Evolutionary conservation across 257 asterid genomes (phyloP), one percentile per base, ranked within the genome.

Genomic region (Henckelia pumila): DNA sequence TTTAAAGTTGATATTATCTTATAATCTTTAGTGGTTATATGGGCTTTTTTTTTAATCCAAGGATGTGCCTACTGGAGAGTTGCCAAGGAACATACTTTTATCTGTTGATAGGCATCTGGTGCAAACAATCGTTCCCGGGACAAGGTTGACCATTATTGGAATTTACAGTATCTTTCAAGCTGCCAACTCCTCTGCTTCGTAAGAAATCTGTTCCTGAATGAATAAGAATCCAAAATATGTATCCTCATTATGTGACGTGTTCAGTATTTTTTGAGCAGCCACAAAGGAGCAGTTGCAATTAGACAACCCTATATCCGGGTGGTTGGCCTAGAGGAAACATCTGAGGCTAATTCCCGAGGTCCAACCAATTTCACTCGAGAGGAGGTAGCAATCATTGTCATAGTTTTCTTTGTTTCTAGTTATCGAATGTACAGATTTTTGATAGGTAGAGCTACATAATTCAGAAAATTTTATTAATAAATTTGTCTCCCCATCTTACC

Each of bases 61-160:
- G 99, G 99, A 94, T 73, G 99, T 94, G 58, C 99, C 99, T 53
- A 94, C 99, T 23, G 99, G 99, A 56, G 99, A 94, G 84, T 77
- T 94, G 67, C 99, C 99, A 53, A 91, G 99, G 70, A 94, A 94
- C 81, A 85, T 94, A 77, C 99, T 94, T 69, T 84, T 94, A 56
- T 94, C 99, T 16, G 62, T 94, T 69, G 99, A 94, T 80, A 95
- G 97, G 59, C 99, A 91, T 81, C 95, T 94, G 67, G 99, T 91
- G 79, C 99, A 94, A 81, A 90, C 99, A 75, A 91, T 94, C 78
- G 99, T 94, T 73, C 99, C 99, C 59, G 99, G 97, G 64, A 90
- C 95, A 53, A 94, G 99, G 81, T 79, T 94, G 82, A 88, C 97
- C 61, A 75, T 94, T 59, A 85, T 94, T 95, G 99, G 99, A 33